Evolutionary conservation across 306 rosid genomes (phyloP).

Genomic region (Trichosanthes cucumerina): DNA sequence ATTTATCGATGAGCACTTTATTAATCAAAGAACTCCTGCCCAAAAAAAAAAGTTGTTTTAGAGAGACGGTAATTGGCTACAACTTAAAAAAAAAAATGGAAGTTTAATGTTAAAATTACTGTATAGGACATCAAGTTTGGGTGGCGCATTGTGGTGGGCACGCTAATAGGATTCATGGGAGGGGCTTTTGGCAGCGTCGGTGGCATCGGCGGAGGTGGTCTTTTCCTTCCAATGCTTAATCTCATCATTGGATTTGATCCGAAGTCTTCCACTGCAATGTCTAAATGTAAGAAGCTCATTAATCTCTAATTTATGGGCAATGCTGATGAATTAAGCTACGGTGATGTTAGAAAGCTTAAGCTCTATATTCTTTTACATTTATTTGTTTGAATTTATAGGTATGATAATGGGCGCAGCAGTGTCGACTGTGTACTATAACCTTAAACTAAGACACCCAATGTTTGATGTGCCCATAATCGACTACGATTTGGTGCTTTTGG

Average conservation of each 20-base stretch:
- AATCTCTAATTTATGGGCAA: background rate
- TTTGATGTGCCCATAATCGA: conserved; percentile 64
- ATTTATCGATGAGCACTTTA: too few species aligned
- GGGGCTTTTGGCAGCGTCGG: conserved; percentile 92
- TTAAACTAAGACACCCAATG: conserved; percentile 68
- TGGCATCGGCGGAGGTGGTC: conserved; percentile 93
- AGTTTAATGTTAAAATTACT: background rate
- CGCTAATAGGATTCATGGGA: conserved; percentile 61
- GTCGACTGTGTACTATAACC: conserved; percentile 80
- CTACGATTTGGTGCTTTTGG: conserved; percentile 78
- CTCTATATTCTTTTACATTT: too few species aligned
- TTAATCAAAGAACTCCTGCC: too few species aligned
- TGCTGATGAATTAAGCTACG: too few species aligned
- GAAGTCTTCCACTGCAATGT: conserved; percentile 78
- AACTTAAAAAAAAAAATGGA: too few species aligned
- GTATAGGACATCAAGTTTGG: conserved; percentile 69
- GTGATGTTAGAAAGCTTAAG: background rate
- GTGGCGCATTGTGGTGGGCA: conserved; percentile 58
- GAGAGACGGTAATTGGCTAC: too few species aligned
- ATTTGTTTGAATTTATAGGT: conserved; percentile 28
- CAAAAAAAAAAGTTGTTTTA: too few species aligned
- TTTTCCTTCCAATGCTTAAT: conserved; percentile 88
- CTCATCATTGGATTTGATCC: conserved; percentile 75
- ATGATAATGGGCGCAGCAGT: conserved; percentile 89
- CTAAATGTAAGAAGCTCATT: conserved; percentile 46